Percentiles rank a stretch among this genome's conserved stretches.
phyloP scores from a whole-genome alignment of 441 rosid genomes.

The Gossypium laxum region DNA sequence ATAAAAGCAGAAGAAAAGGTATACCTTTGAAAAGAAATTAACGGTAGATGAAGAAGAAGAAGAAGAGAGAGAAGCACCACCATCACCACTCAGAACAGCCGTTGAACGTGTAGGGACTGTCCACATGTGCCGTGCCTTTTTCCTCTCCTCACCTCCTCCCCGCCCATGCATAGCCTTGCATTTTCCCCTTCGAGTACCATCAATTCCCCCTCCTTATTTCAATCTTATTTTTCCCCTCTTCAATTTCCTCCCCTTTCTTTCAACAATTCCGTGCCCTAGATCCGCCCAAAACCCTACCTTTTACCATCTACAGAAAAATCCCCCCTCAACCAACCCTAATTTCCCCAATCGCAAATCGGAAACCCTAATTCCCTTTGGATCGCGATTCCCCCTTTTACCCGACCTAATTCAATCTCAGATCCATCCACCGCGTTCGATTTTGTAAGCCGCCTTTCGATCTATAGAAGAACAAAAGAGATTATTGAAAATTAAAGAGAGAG shows the following conservation, averaged over 20 bases:
- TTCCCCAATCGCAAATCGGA: slow-evolving; percentile 11
- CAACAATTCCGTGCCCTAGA: slow-evolving; percentile 9
- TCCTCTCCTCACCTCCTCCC: slow-evolving; percentile 41
- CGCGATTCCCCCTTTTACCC: not conserved
- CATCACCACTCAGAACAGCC: slow-evolving; percentile 33
- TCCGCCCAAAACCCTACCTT: slow-evolving; percentile 17
- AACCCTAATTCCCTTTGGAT: slow-evolving; percentile 21
- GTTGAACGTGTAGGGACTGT: slow-evolving; percentile 48
- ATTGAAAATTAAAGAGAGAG: not conserved
- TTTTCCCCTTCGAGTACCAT: slow-evolving; percentile 52
- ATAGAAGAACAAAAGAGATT: slow-evolving; percentile 5
- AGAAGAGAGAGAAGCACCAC: slow-evolving; percentile 35
- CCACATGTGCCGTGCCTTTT: slow-evolving; percentile 61
- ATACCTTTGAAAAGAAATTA: slow-evolving; percentile 55
- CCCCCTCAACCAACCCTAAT: slow-evolving; percentile 9
- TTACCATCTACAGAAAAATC: not conserved
- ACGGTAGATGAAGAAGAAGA: slow-evolving; percentile 34
- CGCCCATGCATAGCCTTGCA: slow-evolving; percentile 66
- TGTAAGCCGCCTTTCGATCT: slow-evolving; percentile 16
- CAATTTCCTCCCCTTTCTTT: not conserved
- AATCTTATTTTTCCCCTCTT: not conserved
- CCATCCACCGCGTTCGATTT: slow-evolving; percentile 6
- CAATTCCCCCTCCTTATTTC: slow-evolving; percentile 21
- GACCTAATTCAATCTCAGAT: slow-evolving; percentile 15
- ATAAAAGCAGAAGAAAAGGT: not conserved